A percentile compares a stretch with the other conserved stretches of the same genome.
Evolutionary conservation across 148 eudicot species (phyloP).

Genomic region (Agrostemma githago): DNA sequence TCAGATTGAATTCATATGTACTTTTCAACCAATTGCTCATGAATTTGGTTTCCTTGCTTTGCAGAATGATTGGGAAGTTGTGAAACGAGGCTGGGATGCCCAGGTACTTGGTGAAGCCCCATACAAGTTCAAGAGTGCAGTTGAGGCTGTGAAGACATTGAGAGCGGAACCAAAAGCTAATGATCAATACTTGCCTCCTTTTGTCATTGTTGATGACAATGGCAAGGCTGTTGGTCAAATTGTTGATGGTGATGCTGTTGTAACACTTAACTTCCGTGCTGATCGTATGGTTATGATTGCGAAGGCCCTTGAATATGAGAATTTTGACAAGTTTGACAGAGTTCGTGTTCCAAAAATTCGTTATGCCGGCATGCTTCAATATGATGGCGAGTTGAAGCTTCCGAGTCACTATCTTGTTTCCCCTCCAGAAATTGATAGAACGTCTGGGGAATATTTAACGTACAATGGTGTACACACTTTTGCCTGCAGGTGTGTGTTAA

Average conservation of each 20-base stretch:
- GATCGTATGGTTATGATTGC: slow-evolving; percentile 98
- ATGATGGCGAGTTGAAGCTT: slow-evolving; percentile 92
- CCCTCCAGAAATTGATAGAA: slow-evolving; percentile 80
- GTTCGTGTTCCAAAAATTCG: slow-evolving; percentile 71
- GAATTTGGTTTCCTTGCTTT: background rate
- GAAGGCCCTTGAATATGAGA: slow-evolving; percentile 76
- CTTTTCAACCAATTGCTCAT: background rate
- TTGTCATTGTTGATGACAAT: slow-evolving; percentile 73
- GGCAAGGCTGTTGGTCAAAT: slow-evolving; percentile 86
- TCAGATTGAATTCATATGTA: background rate
- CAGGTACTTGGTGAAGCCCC: slow-evolving; percentile 99
- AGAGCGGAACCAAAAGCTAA: slow-evolving; percentile 55
- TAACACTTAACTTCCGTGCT: slow-evolving; percentile 80
- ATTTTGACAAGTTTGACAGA: slow-evolving; percentile 80
- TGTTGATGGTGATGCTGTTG: slow-evolving; percentile 94
- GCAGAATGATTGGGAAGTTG: slow-evolving; percentile 91
- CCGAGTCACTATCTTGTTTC: slow-evolving; percentile 69
- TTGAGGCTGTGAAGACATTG: slow-evolving; percentile 79
- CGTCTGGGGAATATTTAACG: slow-evolving; percentile 78
- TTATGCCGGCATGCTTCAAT: slow-evolving; percentile 94
- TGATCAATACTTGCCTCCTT: slow-evolving; percentile 83
- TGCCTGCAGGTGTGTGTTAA: slow-evolving; percentile 76
- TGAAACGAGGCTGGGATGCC: slow-evolving; percentile 97
- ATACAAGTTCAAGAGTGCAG: slow-evolving; percentile 60
- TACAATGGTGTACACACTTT: slow-evolving; percentile 75